Conservation (phyloP, 768 basidiomycete genomes). For the Serendipita sp. region DNA sequence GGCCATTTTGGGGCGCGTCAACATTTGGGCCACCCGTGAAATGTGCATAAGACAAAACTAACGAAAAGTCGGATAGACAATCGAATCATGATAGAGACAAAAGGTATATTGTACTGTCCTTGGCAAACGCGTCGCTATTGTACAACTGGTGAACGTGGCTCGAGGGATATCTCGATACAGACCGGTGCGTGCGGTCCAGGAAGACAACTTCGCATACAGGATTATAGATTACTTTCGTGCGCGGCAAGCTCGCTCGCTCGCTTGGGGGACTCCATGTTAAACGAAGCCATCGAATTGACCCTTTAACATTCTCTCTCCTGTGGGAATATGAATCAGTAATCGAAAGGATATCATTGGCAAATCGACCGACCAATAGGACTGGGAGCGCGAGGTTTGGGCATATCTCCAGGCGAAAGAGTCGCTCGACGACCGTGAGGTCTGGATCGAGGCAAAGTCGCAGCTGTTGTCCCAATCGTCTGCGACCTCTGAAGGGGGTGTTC, state of each 20-base stretch:
- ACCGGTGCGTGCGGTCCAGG: neutral
- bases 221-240: slow-evolving; percentile 29
- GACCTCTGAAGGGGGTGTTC: neutral
- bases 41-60: neutral
- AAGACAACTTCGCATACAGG: neutral
- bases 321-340: slow-evolving; percentile 38
- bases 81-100: neutral
- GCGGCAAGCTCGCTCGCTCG: slow-evolving; percentile 24
- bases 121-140: too few species aligned
- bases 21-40: neutral
- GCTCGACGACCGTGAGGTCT: neutral
- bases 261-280: slow-evolving; percentile 20
- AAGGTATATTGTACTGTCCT: neutral
- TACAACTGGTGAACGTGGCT: too few species aligned
- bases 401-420: slow-evolving; percentile 10
- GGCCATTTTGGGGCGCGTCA: neutral
- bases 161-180: neutral
- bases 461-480: neutral
- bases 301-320: slow-evolving; percentile 78
- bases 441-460: neutral
- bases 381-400: slow-evolving; percentile 41
- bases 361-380: slow-evolving; percentile 41
- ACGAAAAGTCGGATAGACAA: neutral
- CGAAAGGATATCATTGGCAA: slow-evolving; percentile 25
- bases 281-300: slow-evolving; percentile 87